Conservation (phyloP, 768 basidiomycete species). For the Tulasnella sp. region DNA sequence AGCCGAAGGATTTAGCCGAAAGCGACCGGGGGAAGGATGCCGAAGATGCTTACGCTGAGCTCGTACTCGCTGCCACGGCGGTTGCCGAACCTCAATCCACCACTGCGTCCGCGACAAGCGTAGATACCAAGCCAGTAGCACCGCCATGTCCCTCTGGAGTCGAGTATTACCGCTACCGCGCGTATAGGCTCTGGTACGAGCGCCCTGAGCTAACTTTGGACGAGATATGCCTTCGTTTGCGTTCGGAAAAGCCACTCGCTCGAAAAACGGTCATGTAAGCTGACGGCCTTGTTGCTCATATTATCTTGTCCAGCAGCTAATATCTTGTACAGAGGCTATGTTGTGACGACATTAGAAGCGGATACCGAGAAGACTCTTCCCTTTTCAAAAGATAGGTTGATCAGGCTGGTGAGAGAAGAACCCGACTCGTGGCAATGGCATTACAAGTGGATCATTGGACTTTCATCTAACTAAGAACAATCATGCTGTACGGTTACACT, state of each 20-base stretch:
- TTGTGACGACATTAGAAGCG: background rate
- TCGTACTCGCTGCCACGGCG: background rate
- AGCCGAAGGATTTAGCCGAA: background rate
- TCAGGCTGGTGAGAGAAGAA: background rate
- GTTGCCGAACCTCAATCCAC: background rate
- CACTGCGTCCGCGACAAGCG: background rate
- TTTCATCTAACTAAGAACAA: background rate
- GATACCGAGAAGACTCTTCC: background rate
- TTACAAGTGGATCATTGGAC: background rate
- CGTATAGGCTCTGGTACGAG: conserved; percentile 5
- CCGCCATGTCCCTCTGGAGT: background rate
- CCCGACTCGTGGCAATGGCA: background rate
- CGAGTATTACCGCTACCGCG: background rate
- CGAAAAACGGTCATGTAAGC: conserved; percentile 8
- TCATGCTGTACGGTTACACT: background rate
- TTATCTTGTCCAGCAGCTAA: background rate
- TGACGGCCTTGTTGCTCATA: background rate
- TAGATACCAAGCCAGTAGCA: background rate
- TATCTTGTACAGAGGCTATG: background rate
- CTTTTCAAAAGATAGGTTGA: background rate
- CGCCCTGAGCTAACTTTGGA: background rate
- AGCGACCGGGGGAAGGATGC: background rate
- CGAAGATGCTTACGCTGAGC: background rate
- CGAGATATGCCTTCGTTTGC: background rate
- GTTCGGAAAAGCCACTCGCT: background rate